Percentiles rank a stretch among this genome's conserved stretches.
Conservation (phyloP, 192 early-diverging fungal species). For the Coemansia sp. region DNA sequence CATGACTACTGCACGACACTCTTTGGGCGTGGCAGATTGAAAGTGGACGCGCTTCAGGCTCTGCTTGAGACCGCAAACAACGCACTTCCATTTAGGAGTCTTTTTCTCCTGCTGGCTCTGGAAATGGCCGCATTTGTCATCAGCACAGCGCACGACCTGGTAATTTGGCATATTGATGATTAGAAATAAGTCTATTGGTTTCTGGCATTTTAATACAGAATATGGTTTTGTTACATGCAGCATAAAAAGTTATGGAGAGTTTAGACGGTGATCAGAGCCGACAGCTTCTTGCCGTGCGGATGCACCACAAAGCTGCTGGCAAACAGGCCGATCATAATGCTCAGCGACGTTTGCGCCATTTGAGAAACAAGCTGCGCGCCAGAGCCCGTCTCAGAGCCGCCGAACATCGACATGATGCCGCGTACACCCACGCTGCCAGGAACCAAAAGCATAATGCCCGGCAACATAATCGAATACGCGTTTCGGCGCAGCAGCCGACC, state of each 20-base stretch:
- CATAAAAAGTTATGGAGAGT: neutral
- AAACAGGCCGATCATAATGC: slow-evolving; percentile 66
- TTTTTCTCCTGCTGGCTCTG: slow-evolving; percentile 57
- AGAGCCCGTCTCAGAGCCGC: slow-evolving; percentile 30
- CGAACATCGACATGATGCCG: slow-evolving; percentile 60
- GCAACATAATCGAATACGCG: slow-evolving; percentile 73
- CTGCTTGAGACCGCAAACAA: slow-evolving; percentile 53
- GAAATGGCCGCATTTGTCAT: slow-evolving; percentile 41
- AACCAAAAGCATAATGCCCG: slow-evolving; percentile 77
- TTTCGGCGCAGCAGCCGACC: slow-evolving; percentile 59
- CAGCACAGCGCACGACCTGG: slow-evolving; percentile 51
- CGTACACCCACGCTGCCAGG: slow-evolving; percentile 75
- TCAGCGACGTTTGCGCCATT: slow-evolving; percentile 49
- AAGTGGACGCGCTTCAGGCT: slow-evolving; percentile 45
- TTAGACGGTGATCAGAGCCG: slow-evolving; percentile 44
- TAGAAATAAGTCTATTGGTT: neutral
- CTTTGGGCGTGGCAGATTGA: slow-evolving; percentile 38
- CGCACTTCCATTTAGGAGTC: slow-evolving; percentile 46
- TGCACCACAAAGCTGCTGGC: slow-evolving; percentile 61
- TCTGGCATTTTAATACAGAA: neutral
- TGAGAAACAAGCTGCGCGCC: slow-evolving; percentile 39
- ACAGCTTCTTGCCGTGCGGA: slow-evolving; percentile 47
- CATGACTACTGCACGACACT: slow-evolving; percentile 44
- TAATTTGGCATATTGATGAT: slow-evolving; percentile 39
- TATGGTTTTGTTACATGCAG: neutral